Evolutionary conservation across 1,284 basidiomycete species (phyloP).

Genomic region (Singerocomus rubriflavus): DNA sequence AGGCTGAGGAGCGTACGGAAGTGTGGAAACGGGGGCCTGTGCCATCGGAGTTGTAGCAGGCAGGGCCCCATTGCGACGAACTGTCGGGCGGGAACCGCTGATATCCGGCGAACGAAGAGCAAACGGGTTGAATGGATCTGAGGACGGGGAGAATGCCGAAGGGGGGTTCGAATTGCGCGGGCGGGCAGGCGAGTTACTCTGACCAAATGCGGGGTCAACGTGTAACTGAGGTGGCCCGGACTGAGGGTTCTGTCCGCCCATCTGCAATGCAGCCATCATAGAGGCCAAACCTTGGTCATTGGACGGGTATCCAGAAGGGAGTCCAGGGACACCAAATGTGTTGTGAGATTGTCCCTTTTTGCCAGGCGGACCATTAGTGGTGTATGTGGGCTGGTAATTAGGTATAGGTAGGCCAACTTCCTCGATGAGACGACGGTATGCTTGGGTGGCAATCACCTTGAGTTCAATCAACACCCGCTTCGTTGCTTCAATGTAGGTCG

Average conservation of each 20-base stretch:
- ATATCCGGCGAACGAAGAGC: constrained; percentile 61
- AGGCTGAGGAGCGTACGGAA: constrained; percentile 60
- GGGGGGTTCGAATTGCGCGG: constrained; percentile 50
- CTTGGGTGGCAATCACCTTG: constrained; percentile 86
- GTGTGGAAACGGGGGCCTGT: constrained; percentile 41
- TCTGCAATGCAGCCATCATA: constrained; percentile 85
- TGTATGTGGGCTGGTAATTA: constrained; percentile 76
- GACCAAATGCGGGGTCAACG: constrained; percentile 60
- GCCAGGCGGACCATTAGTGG: constrained; percentile 58
- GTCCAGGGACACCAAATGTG: constrained; percentile 63
- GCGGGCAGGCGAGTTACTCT: constrained; percentile 33
- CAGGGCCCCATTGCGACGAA: constrained; percentile 50
- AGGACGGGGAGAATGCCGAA: constrained; percentile 57
- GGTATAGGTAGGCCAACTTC: constrained; percentile 91
- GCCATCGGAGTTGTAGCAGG: constrained; percentile 33
- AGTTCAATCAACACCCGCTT: constrained; percentile 86
- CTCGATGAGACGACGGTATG: constrained; percentile 91
- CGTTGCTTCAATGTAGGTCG: constrained; percentile 76
- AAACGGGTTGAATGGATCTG: constrained; percentile 77
- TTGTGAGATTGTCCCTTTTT: constrained; percentile 64
- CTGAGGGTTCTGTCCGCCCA: constrained; percentile 81
- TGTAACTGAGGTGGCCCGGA: constrained; percentile 72
- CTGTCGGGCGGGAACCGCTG: constrained; percentile 43
- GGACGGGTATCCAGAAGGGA: constrained; percentile 74
- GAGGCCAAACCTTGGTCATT: constrained; percentile 80